A percentile compares a stretch with the other conserved stretches of the same genome.
Evolutionary conservation across 208 protist genomes (phyloP).

Genomic region (Leishmania amazonensis): DNA sequence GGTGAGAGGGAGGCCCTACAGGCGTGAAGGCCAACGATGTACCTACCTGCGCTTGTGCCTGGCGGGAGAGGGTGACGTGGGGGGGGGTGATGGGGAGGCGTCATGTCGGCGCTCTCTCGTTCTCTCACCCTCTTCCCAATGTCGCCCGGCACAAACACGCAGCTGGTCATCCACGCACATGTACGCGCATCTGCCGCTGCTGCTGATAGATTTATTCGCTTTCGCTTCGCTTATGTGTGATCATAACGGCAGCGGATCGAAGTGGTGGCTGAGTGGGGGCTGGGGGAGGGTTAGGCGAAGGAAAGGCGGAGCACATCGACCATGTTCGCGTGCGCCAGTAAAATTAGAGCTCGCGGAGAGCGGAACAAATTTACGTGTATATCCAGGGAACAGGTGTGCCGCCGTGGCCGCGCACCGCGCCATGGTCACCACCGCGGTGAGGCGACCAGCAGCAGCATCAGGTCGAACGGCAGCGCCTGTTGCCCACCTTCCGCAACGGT

Average conservation of each 20-base stretch:
- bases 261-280: neutral
- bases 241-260: neutral
- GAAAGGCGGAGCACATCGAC: neutral
- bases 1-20: neutral
- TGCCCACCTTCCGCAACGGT: neutral
- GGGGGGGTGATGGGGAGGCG: neutral
- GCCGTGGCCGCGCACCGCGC: neutral
- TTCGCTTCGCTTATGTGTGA: neutral
- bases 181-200: neutral
- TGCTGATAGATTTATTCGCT: neutral
- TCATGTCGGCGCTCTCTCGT: neutral
- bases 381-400: neutral
- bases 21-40: neutral
- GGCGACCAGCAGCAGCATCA: neutral
- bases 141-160: neutral
- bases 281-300: neutral
- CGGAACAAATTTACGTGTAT: neutral
- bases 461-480: neutral
- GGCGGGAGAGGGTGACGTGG: neutral
- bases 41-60: neutral
- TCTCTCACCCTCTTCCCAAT: neutral
- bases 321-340: neutral
- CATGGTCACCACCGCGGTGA: neutral
- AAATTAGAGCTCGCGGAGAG: neutral
- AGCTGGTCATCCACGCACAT: neutral